phyloP scores from a whole-genome alignment of 169 alveolate genomes.

The Eimeria brunetti region DNA sequence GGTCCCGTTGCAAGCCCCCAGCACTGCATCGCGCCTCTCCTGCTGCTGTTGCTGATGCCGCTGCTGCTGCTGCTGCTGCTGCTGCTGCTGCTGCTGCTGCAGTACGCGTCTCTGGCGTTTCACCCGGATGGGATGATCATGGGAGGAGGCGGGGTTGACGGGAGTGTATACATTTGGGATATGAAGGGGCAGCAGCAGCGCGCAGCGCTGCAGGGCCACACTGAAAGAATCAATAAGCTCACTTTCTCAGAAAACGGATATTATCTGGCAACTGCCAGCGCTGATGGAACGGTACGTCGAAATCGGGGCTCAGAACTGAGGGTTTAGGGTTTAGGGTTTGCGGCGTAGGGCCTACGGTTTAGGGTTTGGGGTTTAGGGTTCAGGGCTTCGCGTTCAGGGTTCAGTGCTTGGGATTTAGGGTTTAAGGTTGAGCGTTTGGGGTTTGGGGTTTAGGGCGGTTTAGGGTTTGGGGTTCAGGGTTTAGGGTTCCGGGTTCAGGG shows the following conservation, averaged over 20 bases:
- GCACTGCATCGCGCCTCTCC: neutral
- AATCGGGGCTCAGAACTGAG: slow-evolving; percentile 52
- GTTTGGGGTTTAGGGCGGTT: too few relatives aligned
- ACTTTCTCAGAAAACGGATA: slow-evolving; percentile 93
- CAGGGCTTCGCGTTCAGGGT: neutral
- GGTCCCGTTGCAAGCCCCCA: too few relatives aligned
- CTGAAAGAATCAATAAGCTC: slow-evolving; percentile 76
- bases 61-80: neutral
- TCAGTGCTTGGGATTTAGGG: neutral
- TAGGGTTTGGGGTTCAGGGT: neutral
- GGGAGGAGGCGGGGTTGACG: slow-evolving; percentile 87
- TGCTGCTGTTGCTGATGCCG: neutral
- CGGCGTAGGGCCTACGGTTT: neutral
- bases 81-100: neutral
- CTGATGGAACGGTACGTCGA: slow-evolving; percentile 54
- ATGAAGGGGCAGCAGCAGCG: slow-evolving; percentile 85
- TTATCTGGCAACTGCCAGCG: slow-evolving; percentile 89
- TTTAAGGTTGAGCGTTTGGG: too few relatives aligned
- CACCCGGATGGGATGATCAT: slow-evolving; percentile 94
- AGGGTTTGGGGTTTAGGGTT: neutral
- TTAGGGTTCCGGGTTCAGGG: neutral
- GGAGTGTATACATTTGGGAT: slow-evolving; percentile 91
- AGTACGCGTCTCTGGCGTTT: slow-evolving; percentile 66
- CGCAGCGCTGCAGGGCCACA: slow-evolving; percentile 84
- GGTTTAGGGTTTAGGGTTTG: slow-evolving; percentile 8